These are phyloP conservation scores for Cyberlindnera galapagoensis DNA, from an alignment of 805 yeast species.

Conservation along the genomic window DNA sequence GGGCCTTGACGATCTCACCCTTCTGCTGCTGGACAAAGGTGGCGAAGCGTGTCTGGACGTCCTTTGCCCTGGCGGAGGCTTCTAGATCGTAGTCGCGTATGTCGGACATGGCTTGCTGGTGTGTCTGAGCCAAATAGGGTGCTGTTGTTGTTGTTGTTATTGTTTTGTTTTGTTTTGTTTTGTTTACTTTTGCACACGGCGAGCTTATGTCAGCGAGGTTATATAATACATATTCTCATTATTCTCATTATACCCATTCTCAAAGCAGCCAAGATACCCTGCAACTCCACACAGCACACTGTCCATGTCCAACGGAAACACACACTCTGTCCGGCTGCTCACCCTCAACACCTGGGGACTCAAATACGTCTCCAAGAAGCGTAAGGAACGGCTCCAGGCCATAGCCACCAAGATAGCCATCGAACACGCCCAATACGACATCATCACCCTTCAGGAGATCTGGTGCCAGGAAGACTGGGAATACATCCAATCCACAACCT, in stretches of 20 bases:
- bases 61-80: conserved; percentile 81
- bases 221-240: too few relatives aligned
- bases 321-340: conserved; percentile 49
- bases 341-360: conserved; percentile 89
- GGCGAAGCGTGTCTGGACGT: conserved; percentile 53
- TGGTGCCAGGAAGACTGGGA: conserved; percentile 89
- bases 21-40: conserved; percentile 28
- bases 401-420: conserved; percentile 60
- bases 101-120: conserved; percentile 22
- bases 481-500: conserved; percentile 42
- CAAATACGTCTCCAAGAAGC: conserved; percentile 68
- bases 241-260: too few relatives aligned
- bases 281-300: neutral
- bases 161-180: neutral
- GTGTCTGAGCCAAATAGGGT: neutral
- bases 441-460: conserved; percentile 89
- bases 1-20: conserved; percentile 26
- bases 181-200: too few relatives aligned
- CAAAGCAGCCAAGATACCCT: too few relatives aligned
- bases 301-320: too few relatives aligned
- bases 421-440: conserved; percentile 51
- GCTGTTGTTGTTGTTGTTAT: conserved; percentile 2
- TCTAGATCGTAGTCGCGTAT: conserved; percentile 29
- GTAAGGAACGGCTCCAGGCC: conserved; percentile 60
- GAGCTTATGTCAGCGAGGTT: too few relatives aligned